Conservation (phyloP, 1,284 basidiomycete species). For the Cryptococcus maquisensis region DNA sequence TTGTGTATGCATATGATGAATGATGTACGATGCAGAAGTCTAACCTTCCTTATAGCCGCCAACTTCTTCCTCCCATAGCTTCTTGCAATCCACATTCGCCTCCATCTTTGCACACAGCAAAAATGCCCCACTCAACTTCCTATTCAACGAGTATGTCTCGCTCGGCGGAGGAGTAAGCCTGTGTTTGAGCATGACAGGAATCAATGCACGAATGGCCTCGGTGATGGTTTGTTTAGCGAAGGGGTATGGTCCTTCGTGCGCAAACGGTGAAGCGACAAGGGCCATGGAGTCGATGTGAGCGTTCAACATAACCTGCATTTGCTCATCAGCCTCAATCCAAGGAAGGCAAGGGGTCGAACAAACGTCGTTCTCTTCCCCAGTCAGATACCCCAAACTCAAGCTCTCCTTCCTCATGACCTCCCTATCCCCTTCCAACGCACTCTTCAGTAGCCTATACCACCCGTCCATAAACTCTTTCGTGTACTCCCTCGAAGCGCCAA, state of each 20-base stretch:
- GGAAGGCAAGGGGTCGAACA: conserved; percentile 25
- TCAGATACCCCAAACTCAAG: conserved; percentile 78
- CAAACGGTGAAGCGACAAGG: conserved; percentile 51
- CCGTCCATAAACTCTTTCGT: conserved; percentile 79
- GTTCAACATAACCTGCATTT: conserved; percentile 69
- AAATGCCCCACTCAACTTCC: conserved; percentile 92
- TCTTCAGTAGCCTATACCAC: conserved; percentile 76
- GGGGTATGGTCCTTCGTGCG: conserved; percentile 33
- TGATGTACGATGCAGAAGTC: background rate
- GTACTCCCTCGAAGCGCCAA: conserved; percentile 89
- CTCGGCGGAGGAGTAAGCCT: conserved; percentile 86
- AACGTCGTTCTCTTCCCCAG: conserved; percentile 79
- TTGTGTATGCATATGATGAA: no score
- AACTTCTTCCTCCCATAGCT: conserved; percentile 65
- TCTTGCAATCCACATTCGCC: conserved; percentile 69
- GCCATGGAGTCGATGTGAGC: conserved; percentile 84
- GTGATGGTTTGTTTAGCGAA: conserved; percentile 49
- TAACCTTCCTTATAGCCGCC: conserved; percentile 24
- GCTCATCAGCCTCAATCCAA: background rate
- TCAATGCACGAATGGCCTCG: conserved; percentile 55
- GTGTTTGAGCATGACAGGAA: conserved; percentile 86
- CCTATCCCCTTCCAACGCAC: conserved; percentile 69
- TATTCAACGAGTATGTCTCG: conserved; percentile 92
- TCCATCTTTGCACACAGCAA: conserved; percentile 78
- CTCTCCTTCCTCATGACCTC: conserved; percentile 71